Conservation (phyloP, 352 stramenopile species). For the Phytophthora palmivora region DNA sequence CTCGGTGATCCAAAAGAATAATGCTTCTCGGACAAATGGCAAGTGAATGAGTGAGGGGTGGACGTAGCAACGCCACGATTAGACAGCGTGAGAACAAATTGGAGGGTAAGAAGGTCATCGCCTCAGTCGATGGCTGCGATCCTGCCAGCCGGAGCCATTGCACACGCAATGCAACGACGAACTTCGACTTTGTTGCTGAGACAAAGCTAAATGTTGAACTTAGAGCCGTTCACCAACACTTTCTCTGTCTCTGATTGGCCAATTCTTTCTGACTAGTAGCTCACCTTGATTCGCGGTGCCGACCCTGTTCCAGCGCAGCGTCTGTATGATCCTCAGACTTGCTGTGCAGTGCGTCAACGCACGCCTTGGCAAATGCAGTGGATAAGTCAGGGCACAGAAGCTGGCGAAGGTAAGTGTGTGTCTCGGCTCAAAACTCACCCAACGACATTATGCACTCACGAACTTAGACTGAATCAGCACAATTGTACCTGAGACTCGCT, state of each 20-base stretch:
- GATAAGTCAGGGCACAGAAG: background rate
- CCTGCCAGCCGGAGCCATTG: slow-evolving; percentile 23
- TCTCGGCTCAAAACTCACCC: background rate
- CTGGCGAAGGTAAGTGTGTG: background rate
- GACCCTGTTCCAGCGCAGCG: slow-evolving; percentile 23
- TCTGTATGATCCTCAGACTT: slow-evolving; percentile 28
- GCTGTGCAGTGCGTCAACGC: slow-evolving; percentile 24
- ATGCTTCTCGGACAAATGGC: slow-evolving; percentile 10
- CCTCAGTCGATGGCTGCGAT: slow-evolving; percentile 14
- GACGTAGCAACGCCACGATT: slow-evolving; percentile 22
- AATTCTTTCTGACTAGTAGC: slow-evolving; percentile 29
- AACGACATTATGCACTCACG: background rate
- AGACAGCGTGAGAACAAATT: background rate
- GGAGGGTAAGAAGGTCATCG: too few species aligned
- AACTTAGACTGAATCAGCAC: too few species aligned
- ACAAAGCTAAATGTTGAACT: slow-evolving; percentile 28
- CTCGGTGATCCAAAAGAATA: slow-evolving; percentile 3
- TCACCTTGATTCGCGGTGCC: slow-evolving; percentile 16
- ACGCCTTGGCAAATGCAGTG: slow-evolving; percentile 4
- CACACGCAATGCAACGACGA: slow-evolving; percentile 35
- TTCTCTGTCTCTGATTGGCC: slow-evolving; percentile 11
- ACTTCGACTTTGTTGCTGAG: slow-evolving; percentile 28
- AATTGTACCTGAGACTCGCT: background rate
- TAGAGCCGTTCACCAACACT: slow-evolving; percentile 10
- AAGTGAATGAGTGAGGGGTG: slow-evolving; percentile 23